Evolutionary conservation across 768 basidiomycete species (phyloP).

Genomic region (Macrolepiota fuliginosa): DNA sequence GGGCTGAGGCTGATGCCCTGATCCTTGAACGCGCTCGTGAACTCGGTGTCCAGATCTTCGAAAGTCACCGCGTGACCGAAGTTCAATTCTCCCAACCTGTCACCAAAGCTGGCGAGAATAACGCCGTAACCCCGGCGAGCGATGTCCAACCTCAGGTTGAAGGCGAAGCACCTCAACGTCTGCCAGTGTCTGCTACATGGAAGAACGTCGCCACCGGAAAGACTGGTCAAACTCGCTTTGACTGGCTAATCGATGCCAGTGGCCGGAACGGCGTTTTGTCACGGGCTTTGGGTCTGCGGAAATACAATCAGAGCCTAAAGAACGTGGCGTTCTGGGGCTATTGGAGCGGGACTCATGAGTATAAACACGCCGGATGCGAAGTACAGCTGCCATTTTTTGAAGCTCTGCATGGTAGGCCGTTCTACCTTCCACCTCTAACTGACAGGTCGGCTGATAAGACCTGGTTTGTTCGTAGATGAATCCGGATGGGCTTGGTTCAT

Average conservation of each 20-base stretch:
- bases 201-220: slow-evolving; percentile 22
- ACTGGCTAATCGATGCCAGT: slow-evolving; percentile 57
- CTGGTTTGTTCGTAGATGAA: slow-evolving; percentile 32
- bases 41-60: slow-evolving; percentile 45
- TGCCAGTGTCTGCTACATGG: slow-evolving; percentile 28
- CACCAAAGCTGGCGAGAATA: slow-evolving; percentile 16
- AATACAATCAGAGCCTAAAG: slow-evolving; percentile 49
- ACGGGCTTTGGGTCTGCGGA: slow-evolving; percentile 61
- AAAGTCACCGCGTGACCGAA: slow-evolving; percentile 41
- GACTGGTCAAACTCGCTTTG: slow-evolving; percentile 46
- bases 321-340: slow-evolving; percentile 64
- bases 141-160: background rate
- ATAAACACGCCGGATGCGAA: slow-evolving; percentile 32
- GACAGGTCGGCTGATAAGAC: background rate
- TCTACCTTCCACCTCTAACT: background rate
- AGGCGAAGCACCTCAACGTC: slow-evolving; percentile 25
- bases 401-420: slow-evolving; percentile 43
- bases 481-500: slow-evolving; percentile 53
- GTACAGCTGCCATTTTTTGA: slow-evolving; percentile 54
- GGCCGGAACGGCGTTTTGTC: slow-evolving; percentile 57
- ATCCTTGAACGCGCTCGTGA: slow-evolving; percentile 49
- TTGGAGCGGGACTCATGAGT: slow-evolving; percentile 46
- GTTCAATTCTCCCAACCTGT: slow-evolving; percentile 41
- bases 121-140: slow-evolving; percentile 23
- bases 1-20: slow-evolving; percentile 52